A percentile compares a stretch with the other conserved stretches of the same genome.
Conservation (phyloP, 805 yeast genomes). For the Lipomyces spencermartinsiae region DNA sequence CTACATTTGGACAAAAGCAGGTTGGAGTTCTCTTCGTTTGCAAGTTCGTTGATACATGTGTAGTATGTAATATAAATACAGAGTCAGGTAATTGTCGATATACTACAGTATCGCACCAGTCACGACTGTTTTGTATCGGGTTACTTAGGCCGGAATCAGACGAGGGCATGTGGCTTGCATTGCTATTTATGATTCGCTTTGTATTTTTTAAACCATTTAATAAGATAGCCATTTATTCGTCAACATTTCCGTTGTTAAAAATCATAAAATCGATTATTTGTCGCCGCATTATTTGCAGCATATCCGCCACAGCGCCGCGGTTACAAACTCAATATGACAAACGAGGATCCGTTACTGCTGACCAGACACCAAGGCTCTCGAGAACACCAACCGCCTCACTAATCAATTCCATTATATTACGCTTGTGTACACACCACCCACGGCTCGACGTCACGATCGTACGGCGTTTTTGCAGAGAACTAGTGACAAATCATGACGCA, state of each 20-base stretch:
- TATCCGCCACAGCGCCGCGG: background rate
- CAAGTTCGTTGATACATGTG: background rate
- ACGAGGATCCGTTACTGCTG: background rate
- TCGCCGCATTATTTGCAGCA: background rate
- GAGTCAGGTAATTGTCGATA: background rate
- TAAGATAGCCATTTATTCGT: background rate
- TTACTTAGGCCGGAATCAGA: background rate
- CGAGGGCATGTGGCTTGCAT: background rate
- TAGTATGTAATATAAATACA: background rate
- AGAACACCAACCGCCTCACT: background rate
- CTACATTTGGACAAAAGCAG: background rate
- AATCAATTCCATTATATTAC: background rate
- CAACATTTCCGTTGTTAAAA: no score
- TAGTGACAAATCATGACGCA: constrained; percentile 12
- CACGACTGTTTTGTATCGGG: background rate
- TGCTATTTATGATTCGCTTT: background rate
- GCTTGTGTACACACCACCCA: background rate
- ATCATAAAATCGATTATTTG: background rate
- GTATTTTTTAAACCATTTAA: background rate
- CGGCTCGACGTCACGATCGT: background rate
- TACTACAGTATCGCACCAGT: background rate
- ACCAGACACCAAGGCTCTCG: background rate
- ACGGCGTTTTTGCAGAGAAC: background rate
- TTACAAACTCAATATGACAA: background rate
- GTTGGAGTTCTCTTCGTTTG: background rate